phyloP scores from a whole-genome alignment of 2,329 filamentous ascomycete genomes.

The Apiospora phragmitis region DNA sequence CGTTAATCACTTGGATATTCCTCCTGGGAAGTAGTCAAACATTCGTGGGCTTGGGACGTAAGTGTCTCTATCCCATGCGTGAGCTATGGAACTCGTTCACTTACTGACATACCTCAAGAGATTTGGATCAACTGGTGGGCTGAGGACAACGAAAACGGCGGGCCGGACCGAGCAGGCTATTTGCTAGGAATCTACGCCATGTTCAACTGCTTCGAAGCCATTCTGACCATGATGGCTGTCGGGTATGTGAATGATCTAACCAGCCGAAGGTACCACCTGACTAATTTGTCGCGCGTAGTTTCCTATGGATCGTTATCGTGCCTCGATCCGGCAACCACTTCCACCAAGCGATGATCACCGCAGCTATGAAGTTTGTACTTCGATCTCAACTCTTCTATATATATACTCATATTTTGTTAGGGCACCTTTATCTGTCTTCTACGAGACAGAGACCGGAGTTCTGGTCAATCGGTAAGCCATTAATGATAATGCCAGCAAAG shows the following conservation, averaged over 20 bases:
- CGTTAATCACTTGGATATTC: background rate
- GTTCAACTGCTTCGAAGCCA: slow-evolving; percentile 9
- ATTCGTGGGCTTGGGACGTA: slow-evolving; percentile 14
- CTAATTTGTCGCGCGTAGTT: background rate
- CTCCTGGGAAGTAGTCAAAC: background rate
- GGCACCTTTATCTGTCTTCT: slow-evolving; percentile 23
- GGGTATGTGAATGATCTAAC: slow-evolving; percentile 3
- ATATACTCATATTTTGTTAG: background rate
- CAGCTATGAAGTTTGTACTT: slow-evolving; percentile 10
- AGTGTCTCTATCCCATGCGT: slow-evolving; percentile 11
- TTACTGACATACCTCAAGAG: slow-evolving; percentile 13
- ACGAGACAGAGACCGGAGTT: slow-evolving; percentile 20
- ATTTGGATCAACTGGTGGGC: slow-evolving; percentile 30
- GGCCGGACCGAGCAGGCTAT: slow-evolving; percentile 7
- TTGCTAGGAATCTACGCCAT: slow-evolving; percentile 14
- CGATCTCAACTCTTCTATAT: background rate
- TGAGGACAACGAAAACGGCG: slow-evolving; percentile 8
- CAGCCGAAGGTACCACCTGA: background rate
- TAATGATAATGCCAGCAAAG: background rate
- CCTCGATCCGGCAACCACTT: slow-evolving; percentile 9
- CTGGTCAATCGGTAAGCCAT: slow-evolving; percentile 16
- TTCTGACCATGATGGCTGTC: background rate
- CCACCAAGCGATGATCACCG: slow-evolving; percentile 9
- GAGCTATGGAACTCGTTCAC: no score
- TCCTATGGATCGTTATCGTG: background rate